Conservation (phyloP, 179 eudicot genomes). For the Gypsophila paniculata region DNA sequence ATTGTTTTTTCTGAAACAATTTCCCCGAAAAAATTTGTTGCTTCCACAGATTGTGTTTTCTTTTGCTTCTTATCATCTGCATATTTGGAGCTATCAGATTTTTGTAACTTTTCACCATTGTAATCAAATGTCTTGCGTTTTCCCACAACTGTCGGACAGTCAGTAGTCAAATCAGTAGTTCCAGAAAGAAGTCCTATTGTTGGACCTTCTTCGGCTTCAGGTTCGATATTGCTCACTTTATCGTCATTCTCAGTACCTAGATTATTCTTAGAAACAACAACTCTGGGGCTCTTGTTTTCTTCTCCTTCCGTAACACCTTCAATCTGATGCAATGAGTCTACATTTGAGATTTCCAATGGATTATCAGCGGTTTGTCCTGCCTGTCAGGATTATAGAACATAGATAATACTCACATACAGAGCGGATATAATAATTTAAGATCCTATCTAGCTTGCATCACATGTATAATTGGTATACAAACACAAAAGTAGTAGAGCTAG, state of each 20-base stretch:
- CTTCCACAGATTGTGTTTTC: slow-evolving; percentile 25
- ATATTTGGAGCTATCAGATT: slow-evolving; percentile 29
- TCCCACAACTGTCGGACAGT: slow-evolving; percentile 16
- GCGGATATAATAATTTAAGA: neutral
- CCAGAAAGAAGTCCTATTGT: slow-evolving; percentile 5
- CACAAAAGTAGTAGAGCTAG: neutral
- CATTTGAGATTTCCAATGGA: slow-evolving; percentile 29
- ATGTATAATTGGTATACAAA: too few relatives aligned
- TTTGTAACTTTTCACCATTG: slow-evolving; percentile 24
- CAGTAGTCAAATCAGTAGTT: slow-evolving; percentile 11
- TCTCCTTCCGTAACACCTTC: slow-evolving; percentile 24
- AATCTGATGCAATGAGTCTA: slow-evolving; percentile 17
- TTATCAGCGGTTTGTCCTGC: slow-evolving; percentile 22
- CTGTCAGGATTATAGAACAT: slow-evolving; percentile 17
- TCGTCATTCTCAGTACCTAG: slow-evolving; percentile 22
- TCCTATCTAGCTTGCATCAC: neutral
- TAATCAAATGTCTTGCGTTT: slow-evolving; percentile 35
- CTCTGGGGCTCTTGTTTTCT: slow-evolving; percentile 18
- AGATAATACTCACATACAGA: slow-evolving; percentile 1
- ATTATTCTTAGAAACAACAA: slow-evolving; percentile 24
- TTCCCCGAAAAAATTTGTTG: slow-evolving; percentile 14
- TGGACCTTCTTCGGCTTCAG: slow-evolving; percentile 17
- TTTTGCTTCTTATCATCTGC: slow-evolving; percentile 48
- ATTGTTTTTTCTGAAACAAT: slow-evolving; percentile 9
- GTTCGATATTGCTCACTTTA: slow-evolving; percentile 7